These are phyloP conservation scores for Leccinellum luteum DNA, from an alignment of 768 basidiomycete genomes.

Conservation along the genomic window DNA sequence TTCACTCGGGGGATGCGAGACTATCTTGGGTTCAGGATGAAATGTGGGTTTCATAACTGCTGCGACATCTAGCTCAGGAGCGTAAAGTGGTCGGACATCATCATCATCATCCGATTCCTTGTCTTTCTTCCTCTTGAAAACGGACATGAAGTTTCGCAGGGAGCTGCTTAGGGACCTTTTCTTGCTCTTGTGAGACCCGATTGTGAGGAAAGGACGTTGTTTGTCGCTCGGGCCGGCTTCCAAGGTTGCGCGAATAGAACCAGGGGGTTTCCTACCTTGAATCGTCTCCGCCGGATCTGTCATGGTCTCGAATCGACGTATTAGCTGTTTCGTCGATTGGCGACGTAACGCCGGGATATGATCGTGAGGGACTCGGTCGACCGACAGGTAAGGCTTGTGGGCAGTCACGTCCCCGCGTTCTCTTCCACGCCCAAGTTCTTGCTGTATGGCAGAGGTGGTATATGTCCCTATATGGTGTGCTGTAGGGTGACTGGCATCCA, in stretches of 20 bases:
- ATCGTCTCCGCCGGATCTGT: constrained; percentile 10
- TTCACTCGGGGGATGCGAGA: constrained; percentile 1
- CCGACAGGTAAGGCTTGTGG: not conserved
- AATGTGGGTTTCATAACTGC: not conserved
- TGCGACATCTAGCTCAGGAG: constrained; percentile 6
- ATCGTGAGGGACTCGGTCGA: not conserved
- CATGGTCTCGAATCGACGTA: constrained; percentile 53
- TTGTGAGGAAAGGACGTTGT: constrained; percentile 15
- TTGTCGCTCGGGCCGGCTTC: constrained; percentile 11
- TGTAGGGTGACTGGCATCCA: constrained; percentile 1
- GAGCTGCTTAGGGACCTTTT: constrained; percentile 58
- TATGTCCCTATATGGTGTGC: not conserved
- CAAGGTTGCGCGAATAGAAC: constrained; percentile 16
- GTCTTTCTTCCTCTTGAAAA: constrained; percentile 50
- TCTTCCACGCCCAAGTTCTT: not conserved
- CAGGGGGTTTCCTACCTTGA: constrained; percentile 7
- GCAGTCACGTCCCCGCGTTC: not conserved
- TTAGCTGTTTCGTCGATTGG: constrained; percentile 50
- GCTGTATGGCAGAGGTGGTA: not conserved
- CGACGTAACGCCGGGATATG: constrained; percentile 22
- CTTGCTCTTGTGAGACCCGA: constrained; percentile 39
- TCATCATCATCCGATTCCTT: constrained; percentile 30
- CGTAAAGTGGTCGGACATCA: constrained; percentile 1
- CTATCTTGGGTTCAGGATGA: not conserved
- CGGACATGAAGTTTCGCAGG: constrained; percentile 59